A percentile compares a stretch with the other conserved stretches of the same genome.
Evolutionary conservation across 192 early-diverging fungal species (phyloP).

Genomic region (Coemansia umbellata): DNA sequence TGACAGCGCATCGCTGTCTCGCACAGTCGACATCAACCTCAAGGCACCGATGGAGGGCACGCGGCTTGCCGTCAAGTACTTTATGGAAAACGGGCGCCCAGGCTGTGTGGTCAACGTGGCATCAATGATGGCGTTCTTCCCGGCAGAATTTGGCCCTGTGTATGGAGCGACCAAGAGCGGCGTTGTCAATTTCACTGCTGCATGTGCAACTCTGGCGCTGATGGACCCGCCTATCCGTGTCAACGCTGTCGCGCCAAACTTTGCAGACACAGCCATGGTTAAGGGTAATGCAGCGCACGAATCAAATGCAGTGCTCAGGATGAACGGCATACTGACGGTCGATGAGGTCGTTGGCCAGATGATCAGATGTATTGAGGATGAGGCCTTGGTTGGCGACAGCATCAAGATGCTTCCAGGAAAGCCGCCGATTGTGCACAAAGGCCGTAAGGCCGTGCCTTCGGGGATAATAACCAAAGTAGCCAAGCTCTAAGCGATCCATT

Average conservation of each 20-base stretch:
- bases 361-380: conserved; percentile 58
- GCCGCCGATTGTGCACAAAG: conserved; percentile 32
- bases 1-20: conserved; percentile 47
- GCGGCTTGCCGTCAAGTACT: conserved; percentile 60
- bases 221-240: conserved; percentile 52
- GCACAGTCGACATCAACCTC: conserved; percentile 69
- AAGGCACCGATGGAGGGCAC: conserved; percentile 74
- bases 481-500: too few species aligned
- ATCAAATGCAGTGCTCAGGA: conserved; percentile 12
- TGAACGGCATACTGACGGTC: conserved; percentile 30
- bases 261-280: conserved; percentile 54
- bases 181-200: conserved; percentile 59
- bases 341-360: conserved; percentile 58
- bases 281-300: not conserved
- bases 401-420: conserved; percentile 38
- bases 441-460: conserved; percentile 32
- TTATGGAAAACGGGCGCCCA: conserved; percentile 45
- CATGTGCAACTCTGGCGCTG: conserved; percentile 42
- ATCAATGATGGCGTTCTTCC: conserved; percentile 65
- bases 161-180: conserved; percentile 78
- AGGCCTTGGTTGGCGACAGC: conserved; percentile 51
- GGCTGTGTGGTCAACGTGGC: conserved; percentile 77
- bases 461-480: conserved; percentile 14
- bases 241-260: conserved; percentile 63
- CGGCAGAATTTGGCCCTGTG: conserved; percentile 56